Percentiles rank a stretch among this genome's conserved stretches.
Evolutionary conservation across 2,329 filamentous ascomycete species (phyloP).

Genomic region (Pseudonectria buxi): DNA sequence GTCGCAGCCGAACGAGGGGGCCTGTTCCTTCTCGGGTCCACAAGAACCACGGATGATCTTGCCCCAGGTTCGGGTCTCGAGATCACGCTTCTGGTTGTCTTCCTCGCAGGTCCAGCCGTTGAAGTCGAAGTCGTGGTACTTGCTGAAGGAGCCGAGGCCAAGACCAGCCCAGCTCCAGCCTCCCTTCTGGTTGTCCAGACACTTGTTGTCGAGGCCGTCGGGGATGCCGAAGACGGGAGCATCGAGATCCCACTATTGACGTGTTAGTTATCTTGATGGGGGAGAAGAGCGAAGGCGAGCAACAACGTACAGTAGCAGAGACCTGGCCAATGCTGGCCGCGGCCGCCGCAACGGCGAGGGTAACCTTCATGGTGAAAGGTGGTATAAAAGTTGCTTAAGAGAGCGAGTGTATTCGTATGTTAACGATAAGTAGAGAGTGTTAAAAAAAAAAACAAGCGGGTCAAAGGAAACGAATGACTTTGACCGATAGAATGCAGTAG

Average conservation of each 20-base stretch:
- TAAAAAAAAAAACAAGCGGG: constrained; percentile 24
- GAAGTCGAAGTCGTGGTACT: constrained; percentile 69
- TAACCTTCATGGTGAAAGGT: constrained; percentile 43
- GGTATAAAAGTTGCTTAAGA: constrained; percentile 8
- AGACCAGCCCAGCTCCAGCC: constrained; percentile 71
- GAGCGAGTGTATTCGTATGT: constrained; percentile 14
- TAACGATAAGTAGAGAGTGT: constrained; percentile 13
- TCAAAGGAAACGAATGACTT: constrained; percentile 54
- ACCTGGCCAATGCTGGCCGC: constrained; percentile 45
- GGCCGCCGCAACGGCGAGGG: constrained; percentile 41
- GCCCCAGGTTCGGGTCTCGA: constrained; percentile 44
- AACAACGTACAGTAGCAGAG: constrained; percentile 37
- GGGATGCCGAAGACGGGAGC: constrained; percentile 57
- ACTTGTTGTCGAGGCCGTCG: constrained; percentile 68
- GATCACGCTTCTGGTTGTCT: constrained; percentile 51
- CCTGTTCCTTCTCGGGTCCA: constrained; percentile 35
- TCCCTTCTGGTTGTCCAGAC: constrained; percentile 57
- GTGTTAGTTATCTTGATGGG: constrained; percentile 4
- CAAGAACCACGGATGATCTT: constrained; percentile 57
- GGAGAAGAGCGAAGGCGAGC: not conserved
- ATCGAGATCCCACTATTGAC: constrained; percentile 13
- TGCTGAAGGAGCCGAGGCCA: constrained; percentile 50
- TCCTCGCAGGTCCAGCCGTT: constrained; percentile 64
- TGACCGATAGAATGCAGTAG: constrained; percentile 28
- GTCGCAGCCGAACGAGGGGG: constrained; percentile 53